Evolutionary conservation across 306 rosid genomes (phyloP).

Genomic region (Castanea mollissima): DNA sequence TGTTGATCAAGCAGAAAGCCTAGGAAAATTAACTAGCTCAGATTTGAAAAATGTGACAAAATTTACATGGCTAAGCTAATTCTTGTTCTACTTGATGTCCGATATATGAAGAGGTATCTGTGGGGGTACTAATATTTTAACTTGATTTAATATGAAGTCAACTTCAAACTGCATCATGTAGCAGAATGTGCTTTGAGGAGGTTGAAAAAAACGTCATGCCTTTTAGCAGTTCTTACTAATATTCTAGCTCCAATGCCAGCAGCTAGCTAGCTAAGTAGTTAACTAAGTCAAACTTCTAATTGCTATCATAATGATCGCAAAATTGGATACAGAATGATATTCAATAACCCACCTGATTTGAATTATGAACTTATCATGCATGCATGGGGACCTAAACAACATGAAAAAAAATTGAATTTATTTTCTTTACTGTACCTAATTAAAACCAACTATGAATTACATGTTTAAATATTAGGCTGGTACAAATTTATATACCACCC

Average conservation of each 20-base stretch:
- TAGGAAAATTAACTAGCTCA: background rate
- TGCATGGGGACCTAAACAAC: background rate
- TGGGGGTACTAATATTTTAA: background rate
- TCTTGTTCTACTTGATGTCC: background rate
- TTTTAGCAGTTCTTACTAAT: background rate
- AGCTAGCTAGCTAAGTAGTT: background rate
- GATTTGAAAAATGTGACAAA: background rate
- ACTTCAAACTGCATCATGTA: background rate
- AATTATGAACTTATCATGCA: constrained; percentile 29
- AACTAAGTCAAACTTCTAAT: background rate
- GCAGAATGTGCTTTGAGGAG: background rate
- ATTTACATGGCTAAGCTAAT: background rate
- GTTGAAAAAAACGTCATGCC: background rate
- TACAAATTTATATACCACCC: too few relatives aligned
- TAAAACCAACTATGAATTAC: too few relatives aligned
- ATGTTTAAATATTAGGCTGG: too few relatives aligned
- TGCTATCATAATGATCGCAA: constrained; percentile 13
- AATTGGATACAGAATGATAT: constrained; percentile 32
- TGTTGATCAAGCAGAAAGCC: background rate
- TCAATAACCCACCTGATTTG: constrained; percentile 17
- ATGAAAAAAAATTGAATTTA: background rate
- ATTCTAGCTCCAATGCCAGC: background rate
- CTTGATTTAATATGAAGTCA: background rate
- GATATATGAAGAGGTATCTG: background rate
- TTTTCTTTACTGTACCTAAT: background rate